These are phyloP conservation scores for Hypoxylon lienhwacheense DNA, from an alignment of 495 filamentous ascomycete species.

Conservation along the genomic window DNA sequence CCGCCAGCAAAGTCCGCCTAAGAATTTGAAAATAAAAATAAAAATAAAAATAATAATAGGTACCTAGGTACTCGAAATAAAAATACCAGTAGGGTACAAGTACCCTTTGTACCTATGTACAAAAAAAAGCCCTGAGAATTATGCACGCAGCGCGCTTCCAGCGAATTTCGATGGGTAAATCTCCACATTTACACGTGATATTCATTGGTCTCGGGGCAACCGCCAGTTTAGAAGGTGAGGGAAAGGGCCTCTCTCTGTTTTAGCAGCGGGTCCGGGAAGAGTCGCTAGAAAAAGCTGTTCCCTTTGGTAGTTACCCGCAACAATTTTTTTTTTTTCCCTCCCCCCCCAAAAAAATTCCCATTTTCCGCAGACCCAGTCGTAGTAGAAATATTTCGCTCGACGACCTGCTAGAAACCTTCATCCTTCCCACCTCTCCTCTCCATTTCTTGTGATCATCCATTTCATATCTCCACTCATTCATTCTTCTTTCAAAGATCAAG, in stretches of 20 bases:
- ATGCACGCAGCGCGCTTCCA: slow-evolving; percentile 10
- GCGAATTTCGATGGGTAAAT: not conserved
- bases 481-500: slow-evolving; percentile 49
- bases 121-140: too few species aligned
- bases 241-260: slow-evolving; percentile 41
- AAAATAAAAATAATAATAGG: too few species aligned
- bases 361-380: slow-evolving; percentile 36
- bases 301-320: slow-evolving; percentile 38
- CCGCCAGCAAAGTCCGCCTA: too few species aligned
- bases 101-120: too few species aligned
- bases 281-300: slow-evolving; percentile 44
- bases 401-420: slow-evolving; percentile 1
- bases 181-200: slow-evolving; percentile 31
- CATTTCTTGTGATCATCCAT: slow-evolving; percentile 40
- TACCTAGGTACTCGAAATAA: too few species aligned
- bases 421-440: slow-evolving; percentile 41
- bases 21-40: too few species aligned
- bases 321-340: slow-evolving; percentile 51
- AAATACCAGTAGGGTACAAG: too few species aligned
- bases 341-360: slow-evolving; percentile 39
- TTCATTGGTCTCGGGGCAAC: slow-evolving; percentile 35
- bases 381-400: slow-evolving; percentile 40
- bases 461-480: slow-evolving; percentile 50
- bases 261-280: slow-evolving; percentile 41
- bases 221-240: slow-evolving; percentile 47